phyloP scores from a whole-genome alignment of 805 yeast genomes.

The Cyberlindnera maclurae region DNA sequence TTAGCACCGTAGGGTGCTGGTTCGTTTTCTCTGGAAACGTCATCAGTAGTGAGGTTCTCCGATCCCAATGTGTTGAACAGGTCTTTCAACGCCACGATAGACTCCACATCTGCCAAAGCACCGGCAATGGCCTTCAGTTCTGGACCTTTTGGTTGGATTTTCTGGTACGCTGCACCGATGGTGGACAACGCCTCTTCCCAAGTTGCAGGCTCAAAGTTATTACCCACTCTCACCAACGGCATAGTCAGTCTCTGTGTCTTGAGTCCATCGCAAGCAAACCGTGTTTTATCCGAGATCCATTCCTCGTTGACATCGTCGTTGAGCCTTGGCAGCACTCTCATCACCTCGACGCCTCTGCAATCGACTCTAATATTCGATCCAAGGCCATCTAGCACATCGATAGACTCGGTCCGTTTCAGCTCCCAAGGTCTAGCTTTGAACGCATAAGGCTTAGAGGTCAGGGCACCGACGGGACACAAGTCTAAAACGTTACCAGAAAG shows the following conservation, averaged over 20 bases:
- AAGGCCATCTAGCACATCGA: constrained; percentile 76
- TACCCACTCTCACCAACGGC: constrained; percentile 68
- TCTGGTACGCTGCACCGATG: constrained; percentile 53
- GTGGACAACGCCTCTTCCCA: constrained; percentile 82
- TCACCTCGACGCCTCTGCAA: constrained; percentile 79
- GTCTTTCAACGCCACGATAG: constrained; percentile 77
- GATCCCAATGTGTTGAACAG: constrained; percentile 69
- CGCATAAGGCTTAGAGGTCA: constrained; percentile 87
- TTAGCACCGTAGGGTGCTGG: constrained; percentile 61
- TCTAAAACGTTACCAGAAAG: constrained; percentile 83
- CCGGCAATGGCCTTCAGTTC: constrained; percentile 81
- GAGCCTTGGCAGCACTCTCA: constrained; percentile 80
- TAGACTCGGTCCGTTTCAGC: constrained; percentile 78
- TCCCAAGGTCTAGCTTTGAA: constrained; percentile 93
- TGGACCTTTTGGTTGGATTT: constrained; percentile 51
- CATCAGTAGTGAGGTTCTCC: constrained; percentile 74
- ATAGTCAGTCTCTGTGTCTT: constrained; percentile 80
- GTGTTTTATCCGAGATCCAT: constrained; percentile 84
- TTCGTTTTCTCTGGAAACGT: constrained; percentile 36
- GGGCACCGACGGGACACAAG: constrained; percentile 88
- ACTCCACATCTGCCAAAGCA: constrained; percentile 75
- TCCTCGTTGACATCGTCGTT: constrained; percentile 86
- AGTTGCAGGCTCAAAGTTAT: constrained; percentile 62
- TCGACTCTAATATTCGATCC: constrained; percentile 83
- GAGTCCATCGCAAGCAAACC: constrained; percentile 81